Evolutionary conservation across 2,329 filamentous ascomycete species (phyloP), one percentile per base, ranked within the genome.

Genomic region (Epichloe glyceriae): DNA sequence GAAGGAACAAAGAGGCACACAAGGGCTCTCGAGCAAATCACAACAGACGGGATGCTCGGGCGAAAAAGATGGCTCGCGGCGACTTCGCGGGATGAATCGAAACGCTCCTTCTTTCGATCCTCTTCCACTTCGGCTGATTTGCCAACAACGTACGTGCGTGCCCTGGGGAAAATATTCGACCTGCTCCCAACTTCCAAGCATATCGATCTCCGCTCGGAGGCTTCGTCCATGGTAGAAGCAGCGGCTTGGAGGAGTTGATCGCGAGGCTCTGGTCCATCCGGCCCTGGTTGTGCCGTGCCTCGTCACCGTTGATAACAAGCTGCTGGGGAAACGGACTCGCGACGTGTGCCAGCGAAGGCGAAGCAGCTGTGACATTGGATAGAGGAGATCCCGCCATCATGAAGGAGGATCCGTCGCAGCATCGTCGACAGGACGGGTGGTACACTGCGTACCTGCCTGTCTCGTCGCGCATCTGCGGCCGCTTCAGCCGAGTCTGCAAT

Each of bases 21-120:
- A 95, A 95, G 65, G 76, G 83, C 3, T 86, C 85, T 20, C 74
- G 85, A 54, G 89, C 88, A 34, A 95, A 95, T 62, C 89, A 95
- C 64, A 93, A 88, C 65, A 79, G 90, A 26, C 78, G 88, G 47
- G 86, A 94, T 62, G 76, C 76, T 53, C 70, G 79, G 37, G 79
- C 80, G 12, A 80, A 67, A 61, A 85, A 85, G 68, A 82, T 84
- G 78, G 77, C 76, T 14, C 72, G 79, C 26, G 70, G 68, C 17
- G 69, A 69, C 1, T 65, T 71, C 42, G 57, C 64, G 12, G 66
- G 64, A 12, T 70, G 53, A 64, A n/a, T 2, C 6, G 34, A 40
- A 38, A 33, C 20, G 20, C 11, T 20, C n/a, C 47, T 56, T 17
- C 46, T 47, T 44, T 42, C 52, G 44, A 52, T 37, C 50, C 49